Conservation (phyloP, 2,329 filamentous ascomycete genomes). For the Clonostachys chloroleuca region DNA sequence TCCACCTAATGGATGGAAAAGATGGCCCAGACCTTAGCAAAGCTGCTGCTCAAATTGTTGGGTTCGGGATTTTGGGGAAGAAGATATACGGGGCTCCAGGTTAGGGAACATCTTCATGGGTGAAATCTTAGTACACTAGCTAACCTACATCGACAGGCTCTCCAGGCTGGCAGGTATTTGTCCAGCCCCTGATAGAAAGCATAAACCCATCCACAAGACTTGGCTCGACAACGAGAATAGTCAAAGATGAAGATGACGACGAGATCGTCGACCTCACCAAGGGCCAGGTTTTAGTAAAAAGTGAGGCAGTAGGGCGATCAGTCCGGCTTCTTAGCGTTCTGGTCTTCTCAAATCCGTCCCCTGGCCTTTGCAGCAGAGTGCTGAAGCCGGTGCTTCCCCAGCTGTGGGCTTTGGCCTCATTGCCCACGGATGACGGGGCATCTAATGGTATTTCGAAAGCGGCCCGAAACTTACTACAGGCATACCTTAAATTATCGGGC, state of each 20-base stretch:
- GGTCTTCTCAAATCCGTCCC: slow-evolving; percentile 60
- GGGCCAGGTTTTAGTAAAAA: slow-evolving; percentile 39
- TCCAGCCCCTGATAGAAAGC: slow-evolving; percentile 47
- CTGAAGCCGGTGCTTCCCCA: slow-evolving; percentile 53
- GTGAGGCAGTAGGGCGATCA: slow-evolving; percentile 38
- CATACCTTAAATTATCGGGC: slow-evolving; percentile 53
- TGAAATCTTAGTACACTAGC: background rate
- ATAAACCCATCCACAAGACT: slow-evolving; percentile 38
- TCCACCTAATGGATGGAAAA: slow-evolving; percentile 55
- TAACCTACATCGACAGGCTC: slow-evolving; percentile 27
- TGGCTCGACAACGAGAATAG: slow-evolving; percentile 5
- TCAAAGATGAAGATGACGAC: slow-evolving; percentile 13
- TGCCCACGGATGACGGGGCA: slow-evolving; percentile 28
- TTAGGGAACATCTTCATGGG: slow-evolving; percentile 6
- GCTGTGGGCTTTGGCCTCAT: slow-evolving; percentile 59
- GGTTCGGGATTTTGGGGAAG: slow-evolving; percentile 61
- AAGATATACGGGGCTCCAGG: slow-evolving; percentile 61
- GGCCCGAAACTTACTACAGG: slow-evolving; percentile 46
- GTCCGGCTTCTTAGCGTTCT: slow-evolving; percentile 52
- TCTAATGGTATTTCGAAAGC: slow-evolving; percentile 34
- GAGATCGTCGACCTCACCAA: slow-evolving; percentile 40
- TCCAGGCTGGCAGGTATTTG: slow-evolving; percentile 59
- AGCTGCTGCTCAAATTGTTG: slow-evolving; percentile 29
- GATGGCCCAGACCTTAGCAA: slow-evolving; percentile 25
- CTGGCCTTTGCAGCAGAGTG: slow-evolving; percentile 59